Evolutionary conservation across 2,329 filamentous ascomycete species (phyloP).

Genomic region (Aspergillus oerlinghausenensis): DNA sequence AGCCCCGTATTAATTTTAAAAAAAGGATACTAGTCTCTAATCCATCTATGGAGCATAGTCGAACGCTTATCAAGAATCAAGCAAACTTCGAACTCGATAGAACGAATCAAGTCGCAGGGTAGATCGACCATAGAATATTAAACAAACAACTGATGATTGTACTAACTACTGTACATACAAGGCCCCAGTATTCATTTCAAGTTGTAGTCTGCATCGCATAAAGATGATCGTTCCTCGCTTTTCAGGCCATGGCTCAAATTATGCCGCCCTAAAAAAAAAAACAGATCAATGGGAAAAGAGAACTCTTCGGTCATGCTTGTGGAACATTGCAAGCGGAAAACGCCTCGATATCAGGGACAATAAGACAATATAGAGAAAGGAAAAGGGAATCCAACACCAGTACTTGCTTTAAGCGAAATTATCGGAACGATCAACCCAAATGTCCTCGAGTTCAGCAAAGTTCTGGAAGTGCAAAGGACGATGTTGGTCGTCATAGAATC

Average conservation of each 20-base stretch:
- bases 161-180: background rate
- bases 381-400: conserved; percentile 19
- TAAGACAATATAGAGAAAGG: conserved; percentile 10
- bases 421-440: conserved; percentile 89
- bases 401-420: conserved; percentile 69
- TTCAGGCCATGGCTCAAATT: background rate
- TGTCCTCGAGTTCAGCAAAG: conserved; percentile 94
- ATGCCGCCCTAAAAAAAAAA: background rate
- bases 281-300: background rate
- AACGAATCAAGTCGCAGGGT: background rate
- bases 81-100: background rate
- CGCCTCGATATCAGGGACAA: background rate
- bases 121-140: background rate
- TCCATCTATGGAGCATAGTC: background rate
- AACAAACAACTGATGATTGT: background rate
- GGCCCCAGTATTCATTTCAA: background rate
- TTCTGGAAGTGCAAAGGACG: conserved; percentile 93
- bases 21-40: background rate
- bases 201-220: background rate
- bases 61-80: background rate
- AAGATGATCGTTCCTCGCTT: background rate
- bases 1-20: background rate
- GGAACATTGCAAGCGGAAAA: conserved; percentile 1
- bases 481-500: conserved; percentile 91
- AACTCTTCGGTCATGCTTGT: conserved; percentile 1